Base-by-base conservation (phyloP, 73 alveolate genomes). In the Blepharisma stoltei region DNA sequence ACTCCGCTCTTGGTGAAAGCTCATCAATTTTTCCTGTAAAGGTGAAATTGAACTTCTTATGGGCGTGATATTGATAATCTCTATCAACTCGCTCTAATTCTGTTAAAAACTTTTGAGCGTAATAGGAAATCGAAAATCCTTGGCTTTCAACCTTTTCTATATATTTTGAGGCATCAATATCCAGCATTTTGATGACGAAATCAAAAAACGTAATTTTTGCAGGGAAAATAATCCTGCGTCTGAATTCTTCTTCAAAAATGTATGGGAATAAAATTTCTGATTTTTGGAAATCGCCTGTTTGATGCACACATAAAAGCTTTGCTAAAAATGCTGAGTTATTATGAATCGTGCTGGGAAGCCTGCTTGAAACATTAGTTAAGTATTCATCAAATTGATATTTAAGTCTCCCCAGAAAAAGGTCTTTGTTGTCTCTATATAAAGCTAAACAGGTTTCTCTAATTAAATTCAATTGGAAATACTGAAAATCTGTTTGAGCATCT, bases 161-260 rank as follows among this genome's bases (percentile, higher is more conserved):
- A 60, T 1, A 5, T 9, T 14, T 18, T 14, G 46, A 8, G 0
- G 2, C 23, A 2, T 60, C 73, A 60, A 60, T 60, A 2, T 25
- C 46, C 5, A 60, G 11, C 38, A 60, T 9, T 25, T 60, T 60
- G 14, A 60, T 9, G 46, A 25, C 73, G 4, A 60, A 14, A 20
- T 60, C 73, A 20, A 14, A 38, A 25, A 60, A 60, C 0, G 73
- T 20, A 0, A 60, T 60, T 14, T 60, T 38, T 0, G 14, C 23
- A 20, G 14, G 14, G 23, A 38, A 14, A 60, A 14, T 47, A n/a
- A 60, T 60, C 14, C 73, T n/a, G 0, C 73, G 14, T 25, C 73
- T 60, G 48, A 60, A n/a, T 25, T 60, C 73, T 60, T 60, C 73
- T 60, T 60, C 73, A 60, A 60, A 60, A 14, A 60, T 14, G 23